Percentiles rank a stretch among this genome's conserved stretches.
These are phyloP conservation scores for Thuja plicata DNA, from an alignment of 83 land plant genomes.

Conservation along the genomic window DNA sequence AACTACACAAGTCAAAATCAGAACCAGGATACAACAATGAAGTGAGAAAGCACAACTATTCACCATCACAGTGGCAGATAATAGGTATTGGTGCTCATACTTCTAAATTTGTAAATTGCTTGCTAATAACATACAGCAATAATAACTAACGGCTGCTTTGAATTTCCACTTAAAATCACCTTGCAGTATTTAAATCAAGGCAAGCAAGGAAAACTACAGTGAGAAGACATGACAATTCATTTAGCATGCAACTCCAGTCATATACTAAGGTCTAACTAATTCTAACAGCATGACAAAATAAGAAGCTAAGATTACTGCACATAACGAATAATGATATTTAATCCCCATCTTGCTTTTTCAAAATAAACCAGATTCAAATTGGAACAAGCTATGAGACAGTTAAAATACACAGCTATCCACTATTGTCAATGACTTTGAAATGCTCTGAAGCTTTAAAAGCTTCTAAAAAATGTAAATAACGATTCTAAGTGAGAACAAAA, in stretches of 20 bases:
- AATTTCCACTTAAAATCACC: background rate
- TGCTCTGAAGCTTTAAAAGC: background rate
- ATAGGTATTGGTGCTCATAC: background rate
- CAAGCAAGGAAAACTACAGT: background rate
- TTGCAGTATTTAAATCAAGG: background rate
- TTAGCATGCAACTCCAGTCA: background rate
- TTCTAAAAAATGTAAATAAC: background rate
- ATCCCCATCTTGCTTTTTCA: background rate
- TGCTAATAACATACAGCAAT: background rate
- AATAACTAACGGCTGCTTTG: background rate
- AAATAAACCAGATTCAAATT: too few species aligned
- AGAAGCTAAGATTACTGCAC: background rate
- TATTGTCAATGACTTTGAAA: background rate
- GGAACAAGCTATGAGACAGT: background rate
- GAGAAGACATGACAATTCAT: background rate
- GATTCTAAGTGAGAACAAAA: background rate
- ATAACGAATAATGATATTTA: background rate
- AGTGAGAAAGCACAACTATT: background rate
- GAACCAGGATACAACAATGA: background rate
- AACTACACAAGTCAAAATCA: background rate
- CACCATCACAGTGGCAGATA: background rate
- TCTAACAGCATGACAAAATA: background rate
- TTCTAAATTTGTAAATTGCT: background rate
- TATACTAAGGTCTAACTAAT: background rate
- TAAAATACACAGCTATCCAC: background rate